These are phyloP conservation scores for Aciculosporium take DNA, from an alignment of 2,329 filamentous ascomycete species.

Conservation along the genomic window DNA sequence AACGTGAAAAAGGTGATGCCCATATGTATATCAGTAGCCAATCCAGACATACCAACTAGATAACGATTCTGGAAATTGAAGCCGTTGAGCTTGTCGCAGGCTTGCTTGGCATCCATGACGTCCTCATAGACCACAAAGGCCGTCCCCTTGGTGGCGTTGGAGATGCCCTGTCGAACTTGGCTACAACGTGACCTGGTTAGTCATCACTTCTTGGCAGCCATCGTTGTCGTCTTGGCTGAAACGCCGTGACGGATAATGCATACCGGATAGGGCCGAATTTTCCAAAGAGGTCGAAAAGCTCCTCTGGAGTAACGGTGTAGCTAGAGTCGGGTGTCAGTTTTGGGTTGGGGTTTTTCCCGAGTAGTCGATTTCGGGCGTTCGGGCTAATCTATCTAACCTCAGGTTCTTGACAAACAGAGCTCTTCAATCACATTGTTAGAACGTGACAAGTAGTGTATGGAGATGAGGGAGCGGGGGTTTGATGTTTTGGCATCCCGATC, in stretches of 20 bases:
- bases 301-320: conserved; percentile 97
- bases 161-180: conserved; percentile 96
- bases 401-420: conserved; percentile 99
- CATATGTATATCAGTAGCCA: neutral
- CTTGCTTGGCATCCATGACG: conserved; percentile 96
- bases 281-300: conserved; percentile 96
- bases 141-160: conserved; percentile 93
- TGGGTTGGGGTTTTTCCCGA: neutral
- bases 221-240: neutral
- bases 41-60: conserved; percentile 62
- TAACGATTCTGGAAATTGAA: conserved; percentile 99
- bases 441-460: too few relatives aligned
- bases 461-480: too few relatives aligned
- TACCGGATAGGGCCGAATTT: conserved; percentile 95
- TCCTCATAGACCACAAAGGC: conserved; percentile 99
- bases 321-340: conserved; percentile 31
- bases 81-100: conserved; percentile 98
- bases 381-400: conserved; percentile 61
- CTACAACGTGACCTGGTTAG: conserved; percentile 31
- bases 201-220: conserved; percentile 1
- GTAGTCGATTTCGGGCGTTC: neutral
- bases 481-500: neutral
- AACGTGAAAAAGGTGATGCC: too few relatives aligned
- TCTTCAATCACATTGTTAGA: conserved; percentile 37
- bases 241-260: conserved; percentile 17